Base-by-base conservation (phyloP, 495 filamentous ascomycete species). In the Aspergillus diversus region DNA sequence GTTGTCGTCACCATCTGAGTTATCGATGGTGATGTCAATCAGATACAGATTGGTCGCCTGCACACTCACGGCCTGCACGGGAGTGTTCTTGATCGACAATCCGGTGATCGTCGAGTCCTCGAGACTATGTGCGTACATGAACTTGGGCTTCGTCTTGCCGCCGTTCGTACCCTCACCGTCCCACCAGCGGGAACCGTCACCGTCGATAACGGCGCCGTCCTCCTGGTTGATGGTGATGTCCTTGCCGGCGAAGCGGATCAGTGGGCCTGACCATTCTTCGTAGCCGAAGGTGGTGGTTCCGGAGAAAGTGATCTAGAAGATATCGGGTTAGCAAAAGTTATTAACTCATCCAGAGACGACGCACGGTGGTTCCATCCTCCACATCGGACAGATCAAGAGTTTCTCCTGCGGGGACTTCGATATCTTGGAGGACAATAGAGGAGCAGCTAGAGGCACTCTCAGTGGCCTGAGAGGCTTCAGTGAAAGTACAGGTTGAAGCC, bases 31-130 rank as follows among this genome's bases (percentile, higher is more conserved):
- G 63, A 89, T 78, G 32, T 72, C 64, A 47, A 70, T 69, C 16
- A 90, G 52, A 1, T 76, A 77, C 11, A 88, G 71, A 43, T 82
- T 78, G n/a, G 75, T 72, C 7, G 74, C 71, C 70, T 85, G 80
- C 57, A 90, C 83, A 61, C 77, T 82, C 70, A 90, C 83, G 27
- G 73, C 78, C 61, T 90, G 88, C 6, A 90, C 84, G 0, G 87
- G 88, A 17, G 84, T 82, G 71, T 90, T 87, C 69, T 78, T 69
- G 64, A 84, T 73, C n/a, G 75, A 71, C 34, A 82, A 68, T 47
- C 71, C 74, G 13, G 53, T 70, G 69, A 84, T 84, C 49, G 69
- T 74, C 21, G 78, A 80, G 52, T 75, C 67, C 37, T 70, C 71
- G 11, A 83, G 69, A 35, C 67, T 64, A 64, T 86, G 82, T 31